These are phyloP conservation scores for Coemansia sp. DNA, from an alignment of 192 early-diverging fungal species.

Conservation along the genomic window DNA sequence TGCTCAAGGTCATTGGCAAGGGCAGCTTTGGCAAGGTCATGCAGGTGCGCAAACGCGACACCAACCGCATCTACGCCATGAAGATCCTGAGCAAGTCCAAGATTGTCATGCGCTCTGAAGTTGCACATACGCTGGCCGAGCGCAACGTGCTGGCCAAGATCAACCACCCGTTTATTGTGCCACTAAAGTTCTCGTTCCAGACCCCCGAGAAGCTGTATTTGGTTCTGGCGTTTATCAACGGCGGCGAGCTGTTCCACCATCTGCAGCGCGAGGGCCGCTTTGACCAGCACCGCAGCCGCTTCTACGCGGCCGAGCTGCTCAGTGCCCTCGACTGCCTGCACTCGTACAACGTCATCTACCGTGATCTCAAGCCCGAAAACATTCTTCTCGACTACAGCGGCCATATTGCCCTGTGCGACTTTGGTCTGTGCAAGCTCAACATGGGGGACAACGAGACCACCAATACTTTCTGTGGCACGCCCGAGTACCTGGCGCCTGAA, in stretches of 20 bases:
- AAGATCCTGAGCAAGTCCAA: slow-evolving; percentile 92
- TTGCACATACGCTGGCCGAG: slow-evolving; percentile 92
- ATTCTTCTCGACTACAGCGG: slow-evolving; percentile 91
- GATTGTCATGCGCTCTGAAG: slow-evolving; percentile 89
- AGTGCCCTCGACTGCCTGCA: slow-evolving; percentile 91
- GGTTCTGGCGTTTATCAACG: slow-evolving; percentile 92
- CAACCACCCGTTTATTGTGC: slow-evolving; percentile 91
- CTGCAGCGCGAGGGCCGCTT: slow-evolving; percentile 87
- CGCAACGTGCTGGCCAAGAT: slow-evolving; percentile 86
- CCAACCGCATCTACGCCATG: slow-evolving; percentile 95
- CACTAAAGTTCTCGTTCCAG: slow-evolving; percentile 93
- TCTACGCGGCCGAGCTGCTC: slow-evolving; percentile 91
- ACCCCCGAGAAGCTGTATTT: slow-evolving; percentile 93
- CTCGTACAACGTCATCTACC: slow-evolving; percentile 84
- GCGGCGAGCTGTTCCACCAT: slow-evolving; percentile 96
- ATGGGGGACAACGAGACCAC: slow-evolving; percentile 93
- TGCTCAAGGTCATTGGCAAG: slow-evolving; percentile 96
- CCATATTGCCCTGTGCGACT: slow-evolving; percentile 92
- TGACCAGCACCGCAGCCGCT: slow-evolving; percentile 81
- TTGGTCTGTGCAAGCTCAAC: slow-evolving; percentile 91
- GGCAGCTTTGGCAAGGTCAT: slow-evolving; percentile 97
- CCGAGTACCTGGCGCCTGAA: slow-evolving; percentile 97
- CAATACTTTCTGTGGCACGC: slow-evolving; percentile 95
- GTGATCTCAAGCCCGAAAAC: slow-evolving; percentile 95
- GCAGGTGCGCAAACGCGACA: slow-evolving; percentile 90